phyloP scores from a whole-genome alignment of 2,329 filamentous ascomycete species.

The Escovopsis sp. region DNA sequence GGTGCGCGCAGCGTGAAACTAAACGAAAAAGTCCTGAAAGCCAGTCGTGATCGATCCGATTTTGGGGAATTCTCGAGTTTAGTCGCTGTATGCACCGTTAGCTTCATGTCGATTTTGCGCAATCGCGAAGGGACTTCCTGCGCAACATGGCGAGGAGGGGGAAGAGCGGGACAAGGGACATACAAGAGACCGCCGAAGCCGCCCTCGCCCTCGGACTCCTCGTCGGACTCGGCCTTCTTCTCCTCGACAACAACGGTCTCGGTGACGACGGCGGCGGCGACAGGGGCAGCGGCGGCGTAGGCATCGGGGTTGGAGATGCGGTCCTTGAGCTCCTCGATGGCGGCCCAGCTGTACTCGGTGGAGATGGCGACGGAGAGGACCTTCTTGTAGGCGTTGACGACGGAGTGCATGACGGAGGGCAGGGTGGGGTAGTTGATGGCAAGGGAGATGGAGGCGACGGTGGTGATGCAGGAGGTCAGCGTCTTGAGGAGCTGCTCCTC shows the following conservation, averaged over 20 bases:
- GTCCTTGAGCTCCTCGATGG: slow-evolving; percentile 97
- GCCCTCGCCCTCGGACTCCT: slow-evolving; percentile 50
- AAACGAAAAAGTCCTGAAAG: slow-evolving; percentile 25
- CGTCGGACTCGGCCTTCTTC: slow-evolving; percentile 52
- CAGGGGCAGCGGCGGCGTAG: slow-evolving; percentile 73
- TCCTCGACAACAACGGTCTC: slow-evolving; percentile 43
- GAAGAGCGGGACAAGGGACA: slow-evolving; percentile 11
- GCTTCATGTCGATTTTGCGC: slow-evolving; percentile 8
- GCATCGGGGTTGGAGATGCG: slow-evolving; percentile 97
- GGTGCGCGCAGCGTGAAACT: slow-evolving; percentile 28
- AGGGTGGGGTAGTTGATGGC: slow-evolving; percentile 91
- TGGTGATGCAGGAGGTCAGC: slow-evolving; percentile 66
- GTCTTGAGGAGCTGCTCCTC: slow-evolving; percentile 85
- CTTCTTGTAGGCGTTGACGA: slow-evolving; percentile 99
- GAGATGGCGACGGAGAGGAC: slow-evolving; percentile 73
- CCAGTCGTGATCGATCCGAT: too few species aligned
- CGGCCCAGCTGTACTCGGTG: slow-evolving; percentile 87
- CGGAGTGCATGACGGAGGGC: slow-evolving; percentile 87
- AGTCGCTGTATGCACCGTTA: slow-evolving; percentile 34
- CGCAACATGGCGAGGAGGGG: too few species aligned
- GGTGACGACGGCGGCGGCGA: slow-evolving; percentile 40
- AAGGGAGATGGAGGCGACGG: slow-evolving; percentile 82
- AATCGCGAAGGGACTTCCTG: neutral
- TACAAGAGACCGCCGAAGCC: slow-evolving; percentile 74
- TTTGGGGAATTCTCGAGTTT: slow-evolving; percentile 24